Base-by-base conservation (phyloP, 768 basidiomycete species). In the Amanita rubescens region DNA sequence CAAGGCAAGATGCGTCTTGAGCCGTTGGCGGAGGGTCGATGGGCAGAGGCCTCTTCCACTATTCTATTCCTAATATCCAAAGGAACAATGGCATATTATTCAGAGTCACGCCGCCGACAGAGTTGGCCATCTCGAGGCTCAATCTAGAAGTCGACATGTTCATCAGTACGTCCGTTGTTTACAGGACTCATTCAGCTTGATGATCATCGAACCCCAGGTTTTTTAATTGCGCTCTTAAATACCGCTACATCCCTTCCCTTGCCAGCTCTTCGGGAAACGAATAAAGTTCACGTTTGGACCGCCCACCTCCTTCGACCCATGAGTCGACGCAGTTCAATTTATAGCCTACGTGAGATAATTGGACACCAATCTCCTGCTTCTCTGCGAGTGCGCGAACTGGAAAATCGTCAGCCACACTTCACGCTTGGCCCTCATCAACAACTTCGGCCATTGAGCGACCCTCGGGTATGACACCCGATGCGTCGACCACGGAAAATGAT, bases 341-440 rank as follows among this genome's bases (percentile, higher is more conserved):
- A 15, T 87, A 73, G 0, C 89, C 88, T 0, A 86, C 84, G 57
- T 91, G 88, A 0, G 77, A 82, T 14, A 90, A 75, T 57, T 91
- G 90, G 51, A 90, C 82, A 9, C 73, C 87, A 17, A 90, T 76
- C 46, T 82, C 81, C 62, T 84, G 80, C 27, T 41, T 74, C n/a
- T 77, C 58, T 85, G 83, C 0, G 81, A 78, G 61, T 87, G 84
- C n/a, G 83, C 84, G 50, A 87, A 86, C 54, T 84, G 78, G 61
- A 82, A 77, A 58, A 90, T 72, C 37, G 75, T 65, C 54, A n/a
- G 74, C 70, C 37, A 78, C 60, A 1, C 67, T 58, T n/a, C 64
- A 71, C 57, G 68, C 73, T 34, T 87, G 85, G 1, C 67, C 84
- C 85, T 87, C 50, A 87, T 60, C 85, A 10, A 66, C 54, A 54